A percentile compares a stretch with the other conserved stretches of the same genome.
These are phyloP conservation scores for Amphibolis antarctica DNA, from an alignment of 106 monocot species.

Conservation along the genomic window DNA sequence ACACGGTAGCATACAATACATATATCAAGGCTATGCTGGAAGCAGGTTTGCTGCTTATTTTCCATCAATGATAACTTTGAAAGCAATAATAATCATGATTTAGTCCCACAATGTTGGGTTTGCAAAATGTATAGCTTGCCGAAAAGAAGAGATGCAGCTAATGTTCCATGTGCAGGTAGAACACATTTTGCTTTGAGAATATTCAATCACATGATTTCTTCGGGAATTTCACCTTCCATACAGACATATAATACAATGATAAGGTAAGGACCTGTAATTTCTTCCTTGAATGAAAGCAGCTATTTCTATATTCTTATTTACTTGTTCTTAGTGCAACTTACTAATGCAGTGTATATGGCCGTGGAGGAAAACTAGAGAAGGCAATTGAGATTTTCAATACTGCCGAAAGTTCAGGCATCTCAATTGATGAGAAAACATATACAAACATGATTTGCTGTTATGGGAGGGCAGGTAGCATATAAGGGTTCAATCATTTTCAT, in stretches of 20 bases:
- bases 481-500: background rate
- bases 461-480: constrained; percentile 62
- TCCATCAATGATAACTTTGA: too few species aligned
- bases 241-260: constrained; percentile 97
- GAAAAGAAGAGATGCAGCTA: background rate
- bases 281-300: background rate
- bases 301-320: background rate
- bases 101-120: too few species aligned
- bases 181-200: constrained; percentile 50
- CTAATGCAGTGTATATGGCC: constrained; percentile 78
- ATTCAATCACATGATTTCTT: constrained; percentile 73
- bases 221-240: constrained; percentile 55
- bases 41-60: constrained; percentile 30
- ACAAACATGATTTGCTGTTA: constrained; percentile 88
- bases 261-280: constrained; percentile 30
- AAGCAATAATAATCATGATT: too few species aligned
- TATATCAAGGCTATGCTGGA: constrained; percentile 91
- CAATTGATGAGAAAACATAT: constrained; percentile 79
- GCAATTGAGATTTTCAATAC: constrained; percentile 75
- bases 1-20: constrained; percentile 90
- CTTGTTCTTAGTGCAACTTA: background rate
- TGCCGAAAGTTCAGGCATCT: constrained; percentile 38
- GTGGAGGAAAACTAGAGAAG: constrained; percentile 76
- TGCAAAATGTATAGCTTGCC: background rate
- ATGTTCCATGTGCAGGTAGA: constrained; percentile 51